phyloP scores from a whole-genome alignment of 176 grass and related monocot species.

The Triticum turgidum region DNA sequence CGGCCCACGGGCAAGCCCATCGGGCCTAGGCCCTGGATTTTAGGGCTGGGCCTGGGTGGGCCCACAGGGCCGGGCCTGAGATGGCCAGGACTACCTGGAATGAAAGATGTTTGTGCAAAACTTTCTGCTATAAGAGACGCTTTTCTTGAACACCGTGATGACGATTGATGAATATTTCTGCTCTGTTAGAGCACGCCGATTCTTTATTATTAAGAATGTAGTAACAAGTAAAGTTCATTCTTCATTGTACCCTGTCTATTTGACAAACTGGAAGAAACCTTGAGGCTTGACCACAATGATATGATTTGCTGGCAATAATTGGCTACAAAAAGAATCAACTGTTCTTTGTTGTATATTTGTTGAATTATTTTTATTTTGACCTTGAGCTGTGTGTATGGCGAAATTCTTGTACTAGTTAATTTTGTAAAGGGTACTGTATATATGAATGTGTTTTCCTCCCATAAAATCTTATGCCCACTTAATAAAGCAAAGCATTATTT shows the following conservation, averaged over 20 bases:
- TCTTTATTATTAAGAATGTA: too few relatives aligned
- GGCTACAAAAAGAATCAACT: background rate
- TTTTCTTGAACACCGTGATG: background rate
- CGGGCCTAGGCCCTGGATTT: too few relatives aligned
- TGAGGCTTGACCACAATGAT: background rate
- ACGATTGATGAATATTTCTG: background rate
- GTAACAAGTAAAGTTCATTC: background rate
- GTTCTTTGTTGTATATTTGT: background rate
- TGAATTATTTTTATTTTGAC: background rate
- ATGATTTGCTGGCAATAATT: background rate
- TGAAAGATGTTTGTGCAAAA: slow-evolving; percentile 32
- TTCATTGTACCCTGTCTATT: background rate
- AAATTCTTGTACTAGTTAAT: background rate
- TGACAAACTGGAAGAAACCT: background rate
- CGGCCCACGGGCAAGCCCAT: too few relatives aligned
- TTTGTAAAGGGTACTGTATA: background rate
- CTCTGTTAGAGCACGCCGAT: background rate
- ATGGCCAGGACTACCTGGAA: background rate
- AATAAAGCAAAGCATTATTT: too few relatives aligned
- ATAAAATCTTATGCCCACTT: too few relatives aligned
- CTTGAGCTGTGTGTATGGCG: background rate
- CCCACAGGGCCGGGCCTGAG: too few relatives aligned
- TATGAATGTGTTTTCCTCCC: too few relatives aligned
- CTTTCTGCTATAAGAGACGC: slow-evolving; percentile 5
- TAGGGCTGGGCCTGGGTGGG: too few relatives aligned